Percentiles rank a stretch among this genome's conserved stretches.
Evolutionary conservation across 768 basidiomycete genomes (phyloP).

Genomic region (Tylopilus sp.): DNA sequence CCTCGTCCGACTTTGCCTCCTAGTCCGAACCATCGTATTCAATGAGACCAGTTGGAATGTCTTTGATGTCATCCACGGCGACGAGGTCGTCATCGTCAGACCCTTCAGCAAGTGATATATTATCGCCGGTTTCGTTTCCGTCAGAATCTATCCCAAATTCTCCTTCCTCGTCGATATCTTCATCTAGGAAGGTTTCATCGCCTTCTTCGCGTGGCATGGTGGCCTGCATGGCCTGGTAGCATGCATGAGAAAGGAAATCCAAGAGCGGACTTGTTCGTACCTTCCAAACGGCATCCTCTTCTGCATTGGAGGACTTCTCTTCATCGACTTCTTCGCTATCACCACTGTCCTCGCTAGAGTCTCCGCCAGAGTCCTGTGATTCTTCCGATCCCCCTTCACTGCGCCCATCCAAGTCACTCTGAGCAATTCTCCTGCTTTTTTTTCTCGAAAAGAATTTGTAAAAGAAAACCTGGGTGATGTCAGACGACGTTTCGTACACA

Average conservation of each 20-base stretch:
- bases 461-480: conserved; percentile 68
- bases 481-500: neutral
- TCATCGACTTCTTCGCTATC: conserved; percentile 36
- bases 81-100: conserved; percentile 74
- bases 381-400: conserved; percentile 18
- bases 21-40: conserved; percentile 56
- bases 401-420: conserved; percentile 34
- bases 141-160: conserved; percentile 26
- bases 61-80: conserved; percentile 49
- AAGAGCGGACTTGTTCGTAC: conserved; percentile 39
- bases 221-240: conserved; percentile 78
- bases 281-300: conserved; percentile 87
- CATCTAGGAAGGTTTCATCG: conserved; percentile 43
- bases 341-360: conserved; percentile 15
- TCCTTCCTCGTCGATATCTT: conserved; percentile 29
- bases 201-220: conserved; percentile 64
- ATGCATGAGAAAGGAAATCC: neutral
- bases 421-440: conserved; percentile 50
- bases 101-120: conserved; percentile 54
- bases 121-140: conserved; percentile 39
- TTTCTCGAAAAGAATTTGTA: conserved; percentile 84
- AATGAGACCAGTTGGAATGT: conserved; percentile 54
- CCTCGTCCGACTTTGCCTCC: conserved; percentile 17
- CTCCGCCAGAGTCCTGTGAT: conserved; percentile 26
- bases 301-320: conserved; percentile 43